Evolutionary conservation across 805 yeast genomes (phyloP), one percentile per base, ranked within the genome.

Genomic region (Myxozyma vanderwaltii): DNA sequence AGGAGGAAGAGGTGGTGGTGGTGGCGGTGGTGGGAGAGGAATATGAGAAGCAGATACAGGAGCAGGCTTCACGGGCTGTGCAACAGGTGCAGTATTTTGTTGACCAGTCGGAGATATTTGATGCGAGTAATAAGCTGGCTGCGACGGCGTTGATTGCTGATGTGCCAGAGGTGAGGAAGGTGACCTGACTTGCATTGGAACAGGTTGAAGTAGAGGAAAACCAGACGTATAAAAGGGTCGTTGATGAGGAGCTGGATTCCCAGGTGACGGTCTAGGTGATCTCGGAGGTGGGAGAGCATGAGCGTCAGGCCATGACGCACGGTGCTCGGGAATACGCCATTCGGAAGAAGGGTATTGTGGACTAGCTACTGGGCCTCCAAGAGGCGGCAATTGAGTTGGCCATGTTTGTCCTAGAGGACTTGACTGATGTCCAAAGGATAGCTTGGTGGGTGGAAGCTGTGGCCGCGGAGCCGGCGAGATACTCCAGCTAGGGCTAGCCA

Each of bases 311-410:
- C 49, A 45, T 31, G 49, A 45, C 8, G 38, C 24, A 2, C 51
- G 51, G n/a, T 40, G 35, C 3, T 49, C 53, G 7, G 27, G 17
- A 24, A 31, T 13, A 26, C 35, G 31, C 53, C 45, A 38, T 27
- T 36, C 45, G 12, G 53, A 7, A 1, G 40, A 15, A 5, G 44
- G 10, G 10, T 24, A 8, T n/a, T 24, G 31, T 36, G 53, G 35
- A 12, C 19, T 7, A 3, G 36, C 13, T 4, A 10, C 33, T 5
- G 13, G 35, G 10, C 45, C 35, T 17, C 17, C 23, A 17, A 51
- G 33, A 13, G 54, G 54, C 13, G 54, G 48, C 19, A 41, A n/a
- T 21, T 51, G 54, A n/a, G 48, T 41, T 40, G 36, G 31, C 48
- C 35, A 29, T 2, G 44, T 2, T 31, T 50, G 46, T 13, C 47